Base-by-base conservation (phyloP, 139 green algal genomes). In the Ettlia oleoabundans region DNA sequence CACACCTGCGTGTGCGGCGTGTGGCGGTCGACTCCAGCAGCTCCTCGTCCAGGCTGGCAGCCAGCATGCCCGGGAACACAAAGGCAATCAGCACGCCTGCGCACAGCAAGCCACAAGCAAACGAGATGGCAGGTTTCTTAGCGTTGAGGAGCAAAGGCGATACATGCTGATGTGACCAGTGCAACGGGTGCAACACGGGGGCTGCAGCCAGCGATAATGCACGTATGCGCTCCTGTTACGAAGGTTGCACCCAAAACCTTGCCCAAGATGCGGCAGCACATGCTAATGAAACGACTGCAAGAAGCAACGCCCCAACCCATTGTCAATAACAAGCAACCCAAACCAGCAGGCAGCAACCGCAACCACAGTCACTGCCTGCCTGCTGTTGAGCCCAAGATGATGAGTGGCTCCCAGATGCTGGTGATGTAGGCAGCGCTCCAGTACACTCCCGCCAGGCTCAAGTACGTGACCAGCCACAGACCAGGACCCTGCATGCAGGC, bases 341-440 rank as follows among this genome's bases (percentile, higher is more conserved):
- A n/a, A n/a, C n/a, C n/a, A n/a, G n/a, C n/a, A n/a, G n/a, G n/a
- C n/a, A n/a, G n/a, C n/a, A n/a, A n/a, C n/a, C n/a, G n/a, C n/a
- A n/a, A n/a, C n/a, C n/a, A n/a, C n/a, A n/a, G n/a, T n/a, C n/a
- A n/a, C n/a, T 58, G 47, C 55, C 18, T 22, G 30, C 82, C 82
- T 82, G 82, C 82, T 26, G 82, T 86, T 38, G 53, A 76, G 26
- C 82, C 82, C 28, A 86, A n/a, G 32, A 86, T 40, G 32, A 86
- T 65, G 22, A 86, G 69, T 1, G 63, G 58, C 41, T 71, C 63
- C 82, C 82, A 86, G 76, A 86, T 86, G 66, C 24, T 58, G 22
- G 62, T 81, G 67, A 86, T 55, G 61, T 52, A 78, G 43, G 82
- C 73, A 5, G 82, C 82, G 0, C 62, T 42, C 42, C 72, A 63